Percentiles rank a stretch among this genome's conserved stretches.
Evolutionary conservation across 2,329 filamentous ascomycete genomes (phyloP).

Genomic region (Pyrenophora graminea): DNA sequence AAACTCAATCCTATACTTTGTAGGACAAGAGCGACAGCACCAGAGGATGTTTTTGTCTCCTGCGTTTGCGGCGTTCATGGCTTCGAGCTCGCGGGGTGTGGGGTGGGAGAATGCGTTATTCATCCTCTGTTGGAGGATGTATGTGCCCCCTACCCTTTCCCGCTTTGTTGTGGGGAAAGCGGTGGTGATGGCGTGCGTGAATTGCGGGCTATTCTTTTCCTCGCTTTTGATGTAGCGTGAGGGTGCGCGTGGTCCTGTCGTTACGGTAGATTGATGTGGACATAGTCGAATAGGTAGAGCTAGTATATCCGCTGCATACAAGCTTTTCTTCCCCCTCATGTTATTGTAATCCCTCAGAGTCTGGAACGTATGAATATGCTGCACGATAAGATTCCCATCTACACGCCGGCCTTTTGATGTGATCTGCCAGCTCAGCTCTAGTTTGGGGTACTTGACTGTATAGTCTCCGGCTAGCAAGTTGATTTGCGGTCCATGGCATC

Average conservation of each 20-base stretch:
- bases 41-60: background rate
- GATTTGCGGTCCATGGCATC: background rate
- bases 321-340: background rate
- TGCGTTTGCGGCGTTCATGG: background rate
- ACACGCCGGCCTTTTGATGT: background rate
- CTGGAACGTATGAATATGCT: background rate
- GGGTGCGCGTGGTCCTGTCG: background rate
- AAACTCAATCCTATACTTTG: background rate
- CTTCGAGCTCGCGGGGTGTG: background rate
- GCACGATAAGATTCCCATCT: background rate
- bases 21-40: background rate
- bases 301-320: background rate
- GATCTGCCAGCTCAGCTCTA: background rate
- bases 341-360: background rate
- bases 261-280: background rate
- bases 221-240: background rate
- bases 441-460: background rate
- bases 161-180: background rate
- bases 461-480: background rate
- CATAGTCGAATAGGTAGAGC: background rate
- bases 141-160: no score
- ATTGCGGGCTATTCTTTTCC: background rate
- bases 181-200: background rate
- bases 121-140: no score
- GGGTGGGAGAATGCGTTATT: background rate